Evolutionary conservation across 2,329 filamentous ascomycete species (phyloP).

Genomic region (Cladobotryum protrusum): DNA sequence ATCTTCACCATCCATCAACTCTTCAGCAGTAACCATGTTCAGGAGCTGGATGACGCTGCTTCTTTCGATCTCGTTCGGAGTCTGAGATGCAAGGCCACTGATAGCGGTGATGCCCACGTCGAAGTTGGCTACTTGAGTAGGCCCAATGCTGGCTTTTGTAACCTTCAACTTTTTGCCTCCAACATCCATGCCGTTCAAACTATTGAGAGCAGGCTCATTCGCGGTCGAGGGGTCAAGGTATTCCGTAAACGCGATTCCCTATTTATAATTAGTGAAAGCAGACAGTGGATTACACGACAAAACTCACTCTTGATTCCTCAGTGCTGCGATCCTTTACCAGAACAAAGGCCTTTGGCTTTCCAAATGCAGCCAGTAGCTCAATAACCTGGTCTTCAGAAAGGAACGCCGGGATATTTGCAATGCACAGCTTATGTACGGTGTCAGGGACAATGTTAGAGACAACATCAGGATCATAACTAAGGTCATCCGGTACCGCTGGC

Average conservation of each 20-base stretch:
- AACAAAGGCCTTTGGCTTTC: conserved; percentile 85
- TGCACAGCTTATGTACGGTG: conserved; percentile 89
- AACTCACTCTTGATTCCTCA: conserved; percentile 75
- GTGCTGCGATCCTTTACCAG: conserved; percentile 81
- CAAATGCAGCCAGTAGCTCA: conserved; percentile 85
- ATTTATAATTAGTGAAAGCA: conserved; percentile 22
- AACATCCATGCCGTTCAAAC: conserved; percentile 87
- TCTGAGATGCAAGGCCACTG: conserved; percentile 92
- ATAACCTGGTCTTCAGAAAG: conserved; percentile 87
- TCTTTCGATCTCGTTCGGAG: conserved; percentile 68
- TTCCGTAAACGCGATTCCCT: conserved; percentile 97
- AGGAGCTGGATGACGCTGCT: conserved; percentile 84
- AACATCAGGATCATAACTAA: conserved; percentile 66
- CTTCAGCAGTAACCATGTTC: conserved; percentile 97
- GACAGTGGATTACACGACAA: not conserved
- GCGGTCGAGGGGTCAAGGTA: conserved; percentile 65
- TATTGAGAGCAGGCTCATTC: conserved; percentile 83
- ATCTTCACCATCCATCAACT: conserved; percentile 88
- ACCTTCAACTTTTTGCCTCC: conserved; percentile 83
- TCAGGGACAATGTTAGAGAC: conserved; percentile 80
- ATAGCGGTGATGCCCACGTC: conserved; percentile 98
- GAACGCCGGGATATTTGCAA: conserved; percentile 82
- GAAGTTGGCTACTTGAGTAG: conserved; percentile 83
- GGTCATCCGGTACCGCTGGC: conserved; percentile 68
- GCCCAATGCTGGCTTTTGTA: conserved; percentile 81